Evolutionary conservation across 768 basidiomycete genomes (phyloP).

Genomic region (Sporobolomyces phaffii): DNA sequence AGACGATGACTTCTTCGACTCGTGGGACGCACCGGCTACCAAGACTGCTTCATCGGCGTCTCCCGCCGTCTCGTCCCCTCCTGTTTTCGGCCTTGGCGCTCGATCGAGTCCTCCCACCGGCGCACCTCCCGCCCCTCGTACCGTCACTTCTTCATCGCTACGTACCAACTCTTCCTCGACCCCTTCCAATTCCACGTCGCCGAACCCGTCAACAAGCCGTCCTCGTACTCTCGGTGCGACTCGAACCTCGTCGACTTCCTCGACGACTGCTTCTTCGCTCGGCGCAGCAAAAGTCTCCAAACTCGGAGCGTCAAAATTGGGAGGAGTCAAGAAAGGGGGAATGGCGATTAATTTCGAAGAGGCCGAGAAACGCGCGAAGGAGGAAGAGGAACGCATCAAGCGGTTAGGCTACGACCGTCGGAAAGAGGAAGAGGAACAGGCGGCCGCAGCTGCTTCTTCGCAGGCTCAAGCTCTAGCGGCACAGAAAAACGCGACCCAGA

Average conservation of each 20-base stretch:
- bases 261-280: background rate
- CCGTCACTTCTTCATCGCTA: conserved; percentile 49
- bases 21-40: conserved; percentile 79
- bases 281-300: conserved; percentile 43
- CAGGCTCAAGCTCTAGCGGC: conserved; percentile 17
- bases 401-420: conserved; percentile 85
- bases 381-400: conserved; percentile 87
- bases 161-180: conserved; percentile 42
- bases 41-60: conserved; percentile 18
- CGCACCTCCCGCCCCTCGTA: conserved; percentile 46
- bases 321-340: conserved; percentile 73
- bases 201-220: conserved; percentile 27
- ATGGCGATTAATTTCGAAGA: conserved; percentile 84
- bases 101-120: conserved; percentile 8
- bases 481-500: conserved; percentile 38
- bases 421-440: conserved; percentile 73
- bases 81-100: conserved; percentile 15
- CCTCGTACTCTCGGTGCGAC: conserved; percentile 31
- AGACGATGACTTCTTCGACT: conserved; percentile 93
- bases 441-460: conserved; percentile 42
- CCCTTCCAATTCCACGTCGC: conserved; percentile 40
- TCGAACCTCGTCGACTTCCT: conserved; percentile 2
- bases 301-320: conserved; percentile 56
- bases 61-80: conserved; percentile 47
- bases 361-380: conserved; percentile 79